Percentiles rank a stretch among this genome's conserved stretches.
Evolutionary conservation across 1,139 yeast species (phyloP).

Genomic region (Kurtzmaniella quercitrusa): DNA sequence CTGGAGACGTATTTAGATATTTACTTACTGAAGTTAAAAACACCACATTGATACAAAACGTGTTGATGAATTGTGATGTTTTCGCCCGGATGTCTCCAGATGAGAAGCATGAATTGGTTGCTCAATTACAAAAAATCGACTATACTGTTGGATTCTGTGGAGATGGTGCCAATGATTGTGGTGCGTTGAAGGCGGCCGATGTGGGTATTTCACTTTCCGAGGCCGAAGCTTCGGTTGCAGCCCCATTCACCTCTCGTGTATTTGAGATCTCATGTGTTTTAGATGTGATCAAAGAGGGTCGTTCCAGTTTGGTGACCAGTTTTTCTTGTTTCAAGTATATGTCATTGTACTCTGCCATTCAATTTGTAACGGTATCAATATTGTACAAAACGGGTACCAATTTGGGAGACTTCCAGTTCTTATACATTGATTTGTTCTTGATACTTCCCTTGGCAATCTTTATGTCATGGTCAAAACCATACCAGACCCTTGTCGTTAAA

Average conservation of each 20-base stretch:
- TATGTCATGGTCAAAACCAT: conserved; percentile 96
- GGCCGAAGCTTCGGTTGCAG: conserved; percentile 98
- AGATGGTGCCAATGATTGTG: conserved; percentile 97
- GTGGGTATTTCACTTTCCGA: conserved; percentile 94
- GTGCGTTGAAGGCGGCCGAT: conserved; percentile 96
- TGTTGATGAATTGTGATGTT: conserved; percentile 70
- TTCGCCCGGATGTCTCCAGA: conserved; percentile 99
- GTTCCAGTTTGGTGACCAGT: conserved; percentile 91
- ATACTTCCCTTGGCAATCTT: conserved; percentile 92
- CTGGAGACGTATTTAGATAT: conserved; percentile 87
- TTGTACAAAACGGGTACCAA: conserved; percentile 87
- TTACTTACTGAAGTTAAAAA: conserved; percentile 56
- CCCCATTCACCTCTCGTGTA: conserved; percentile 88
- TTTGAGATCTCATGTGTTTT: conserved; percentile 92
- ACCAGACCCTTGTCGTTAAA: conserved; percentile 52
- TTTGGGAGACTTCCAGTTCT: conserved; percentile 94
- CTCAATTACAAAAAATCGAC: conserved; percentile 75
- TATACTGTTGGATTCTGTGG: conserved; percentile 98
- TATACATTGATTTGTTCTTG: conserved; percentile 85
- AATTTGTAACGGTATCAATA: conserved; percentile 80
- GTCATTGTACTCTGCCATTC: conserved; percentile 96
- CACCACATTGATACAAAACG: conserved; percentile 39
- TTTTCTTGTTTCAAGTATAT: conserved; percentile 96
- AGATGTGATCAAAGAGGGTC: conserved; percentile 88
- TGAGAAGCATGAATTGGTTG: conserved; percentile 93